A percentile compares a stretch with the other conserved stretches of the same genome.
phyloP scores from a whole-genome alignment of 306 rosid genomes.

The Casuarina glauca region DNA sequence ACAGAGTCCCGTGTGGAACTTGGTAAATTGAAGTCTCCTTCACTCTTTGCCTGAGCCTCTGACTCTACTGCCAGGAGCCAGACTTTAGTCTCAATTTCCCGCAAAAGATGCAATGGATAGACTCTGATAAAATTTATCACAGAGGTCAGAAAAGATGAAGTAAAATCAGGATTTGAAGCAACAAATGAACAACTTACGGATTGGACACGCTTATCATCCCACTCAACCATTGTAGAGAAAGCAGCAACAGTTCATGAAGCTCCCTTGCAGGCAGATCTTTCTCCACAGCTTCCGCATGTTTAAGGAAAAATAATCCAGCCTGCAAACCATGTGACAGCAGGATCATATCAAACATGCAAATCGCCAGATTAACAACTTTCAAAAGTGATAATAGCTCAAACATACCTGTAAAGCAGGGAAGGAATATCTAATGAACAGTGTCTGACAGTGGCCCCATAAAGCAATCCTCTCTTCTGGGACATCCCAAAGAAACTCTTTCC shows the following conservation, averaged over 20 bases:
- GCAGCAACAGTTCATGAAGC: constrained; percentile 87
- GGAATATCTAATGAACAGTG: constrained; percentile 86
- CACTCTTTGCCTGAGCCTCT: constrained; percentile 83
- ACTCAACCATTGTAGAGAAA: constrained; percentile 94
- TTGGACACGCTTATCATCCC: constrained; percentile 83
- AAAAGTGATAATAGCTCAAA: constrained; percentile 27
- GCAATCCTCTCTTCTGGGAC: constrained; percentile 97
- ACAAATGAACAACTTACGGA: constrained; percentile 60
- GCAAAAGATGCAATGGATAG: constrained; percentile 85
- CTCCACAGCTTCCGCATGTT: constrained; percentile 96
- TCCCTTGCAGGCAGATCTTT: constrained; percentile 96
- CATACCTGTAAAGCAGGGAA: constrained; percentile 88
- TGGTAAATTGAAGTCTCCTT: constrained; percentile 67
- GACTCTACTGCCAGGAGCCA: constrained; percentile 98
- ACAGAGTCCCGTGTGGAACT: constrained; percentile 54
- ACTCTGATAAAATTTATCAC: constrained; percentile 55
- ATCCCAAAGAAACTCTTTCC: constrained; percentile 99
- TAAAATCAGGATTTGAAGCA: constrained; percentile 22
- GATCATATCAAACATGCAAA: constrained; percentile 22
- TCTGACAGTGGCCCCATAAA: constrained; percentile 92
- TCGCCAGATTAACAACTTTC: constrained; percentile 23
- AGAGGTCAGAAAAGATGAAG: constrained; percentile 34
- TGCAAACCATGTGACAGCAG: constrained; percentile 41
- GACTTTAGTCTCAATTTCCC: constrained; percentile 93
- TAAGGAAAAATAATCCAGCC: constrained; percentile 98